phyloP scores from a whole-genome alignment of 108 stramenopile genomes.

The Skeletonema marinoi region DNA sequence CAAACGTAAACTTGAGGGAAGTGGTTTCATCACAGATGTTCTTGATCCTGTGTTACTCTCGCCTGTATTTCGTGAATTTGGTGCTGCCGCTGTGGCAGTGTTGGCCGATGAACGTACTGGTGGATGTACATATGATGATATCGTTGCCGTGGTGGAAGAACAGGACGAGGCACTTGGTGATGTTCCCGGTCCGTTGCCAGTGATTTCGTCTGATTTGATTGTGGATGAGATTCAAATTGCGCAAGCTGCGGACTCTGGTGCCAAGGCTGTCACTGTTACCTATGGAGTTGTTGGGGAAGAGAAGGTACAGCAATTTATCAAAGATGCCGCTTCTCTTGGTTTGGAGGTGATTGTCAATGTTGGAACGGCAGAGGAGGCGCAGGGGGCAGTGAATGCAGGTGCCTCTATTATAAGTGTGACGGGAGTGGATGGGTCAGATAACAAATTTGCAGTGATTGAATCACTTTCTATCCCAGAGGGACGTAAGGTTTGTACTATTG shows the following conservation, averaged over 20 bases:
- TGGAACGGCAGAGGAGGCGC: constrained; percentile 65
- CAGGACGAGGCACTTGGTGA: constrained; percentile 66
- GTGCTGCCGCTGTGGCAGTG: constrained; percentile 78
- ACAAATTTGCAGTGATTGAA: constrained; percentile 48
- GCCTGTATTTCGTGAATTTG: constrained; percentile 80
- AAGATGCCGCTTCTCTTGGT: constrained; percentile 48
- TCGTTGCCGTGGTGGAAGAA: constrained; percentile 65
- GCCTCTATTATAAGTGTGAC: constrained; percentile 63
- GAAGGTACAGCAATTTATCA: constrained; percentile 43
- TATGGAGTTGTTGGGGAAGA: constrained; percentile 57
- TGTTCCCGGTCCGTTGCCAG: constrained; percentile 78
- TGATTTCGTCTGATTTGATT: constrained; percentile 81
- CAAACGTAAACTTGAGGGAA: constrained; percentile 64
- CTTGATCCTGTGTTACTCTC: constrained; percentile 41
- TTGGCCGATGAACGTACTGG: constrained; percentile 81
- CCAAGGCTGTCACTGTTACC: constrained; percentile 56
- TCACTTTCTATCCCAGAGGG: constrained; percentile 57
- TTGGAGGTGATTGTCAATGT: constrained; percentile 74
- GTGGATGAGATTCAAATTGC: constrained; percentile 88
- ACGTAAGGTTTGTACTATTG: constrained; percentile 59
- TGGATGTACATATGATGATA: constrained; percentile 77
- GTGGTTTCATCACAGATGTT: constrained; percentile 36
- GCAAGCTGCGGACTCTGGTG: constrained; percentile 58
- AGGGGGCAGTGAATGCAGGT: constrained; percentile 66
- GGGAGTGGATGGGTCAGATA: constrained; percentile 51